These are phyloP conservation scores for Chenopodium quinoa DNA, from an alignment of 148 eudicot genomes.

Conservation along the genomic window DNA sequence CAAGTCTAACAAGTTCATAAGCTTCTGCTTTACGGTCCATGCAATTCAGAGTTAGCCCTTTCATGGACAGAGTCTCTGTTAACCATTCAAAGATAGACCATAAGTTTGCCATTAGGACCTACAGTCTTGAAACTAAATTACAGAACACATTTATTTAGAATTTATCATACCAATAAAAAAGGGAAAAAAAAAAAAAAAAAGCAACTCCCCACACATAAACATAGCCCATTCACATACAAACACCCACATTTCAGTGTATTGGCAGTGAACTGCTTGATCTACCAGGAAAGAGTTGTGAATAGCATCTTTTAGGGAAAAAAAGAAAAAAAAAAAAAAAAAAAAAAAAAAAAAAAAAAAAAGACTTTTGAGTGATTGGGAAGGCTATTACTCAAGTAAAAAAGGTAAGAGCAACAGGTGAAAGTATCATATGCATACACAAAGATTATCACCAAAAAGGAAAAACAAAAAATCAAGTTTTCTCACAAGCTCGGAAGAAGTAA, in stretches of 20 bases:
- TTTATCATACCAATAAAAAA: neutral
- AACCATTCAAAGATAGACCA: constrained; percentile 6
- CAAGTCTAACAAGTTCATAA: constrained; percentile 94
- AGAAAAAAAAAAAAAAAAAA: too few relatives aligned
- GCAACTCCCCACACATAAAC: neutral
- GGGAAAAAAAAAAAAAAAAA: too few relatives aligned
- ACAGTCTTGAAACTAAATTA: neutral
- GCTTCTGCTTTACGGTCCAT: constrained; percentile 99
- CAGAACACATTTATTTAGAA: neutral
- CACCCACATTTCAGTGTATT: neutral
- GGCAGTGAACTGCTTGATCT: neutral
- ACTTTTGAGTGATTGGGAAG: neutral
- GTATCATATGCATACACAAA: neutral
- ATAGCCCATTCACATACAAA: neutral
- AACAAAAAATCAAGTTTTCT: neutral
- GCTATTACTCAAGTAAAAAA: too few relatives aligned
- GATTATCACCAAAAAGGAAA: neutral
- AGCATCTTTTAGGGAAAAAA: neutral
- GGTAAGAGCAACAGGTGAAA: neutral
- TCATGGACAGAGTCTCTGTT: constrained; percentile 96
- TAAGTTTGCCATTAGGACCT: neutral
- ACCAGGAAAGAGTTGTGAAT: neutral
- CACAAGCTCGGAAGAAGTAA: neutral
- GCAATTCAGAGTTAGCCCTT: constrained; percentile 94
- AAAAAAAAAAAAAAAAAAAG: neutral